phyloP scores from a whole-genome alignment of 352 stramenopile genomes.

The Phytophthora hybrid region DNA sequence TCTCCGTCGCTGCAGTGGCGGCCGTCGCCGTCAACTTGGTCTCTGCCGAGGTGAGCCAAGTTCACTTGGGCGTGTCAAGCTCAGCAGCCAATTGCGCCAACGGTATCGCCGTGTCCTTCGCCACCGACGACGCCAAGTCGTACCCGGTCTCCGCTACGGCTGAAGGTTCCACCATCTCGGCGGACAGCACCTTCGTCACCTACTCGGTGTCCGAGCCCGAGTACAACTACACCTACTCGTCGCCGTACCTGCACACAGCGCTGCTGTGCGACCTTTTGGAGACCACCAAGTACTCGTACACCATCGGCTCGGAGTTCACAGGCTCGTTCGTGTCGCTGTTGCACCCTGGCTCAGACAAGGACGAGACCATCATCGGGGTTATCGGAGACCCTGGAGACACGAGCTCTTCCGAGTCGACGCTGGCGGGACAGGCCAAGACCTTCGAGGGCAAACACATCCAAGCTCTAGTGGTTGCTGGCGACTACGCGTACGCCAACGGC shows the following conservation, averaged over 20 bases:
- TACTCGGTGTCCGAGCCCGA: conserved; percentile 48
- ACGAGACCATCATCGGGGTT: conserved; percentile 53
- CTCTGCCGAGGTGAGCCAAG: conserved; percentile 50
- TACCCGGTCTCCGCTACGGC: conserved; percentile 43
- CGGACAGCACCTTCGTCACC: conserved; percentile 43
- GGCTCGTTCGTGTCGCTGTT: conserved; percentile 44
- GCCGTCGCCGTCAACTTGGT: conserved; percentile 27
- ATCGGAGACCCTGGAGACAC: conserved; percentile 56
- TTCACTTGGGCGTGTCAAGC: conserved; percentile 55
- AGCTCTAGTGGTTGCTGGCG: conserved; percentile 59
- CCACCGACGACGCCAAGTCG: conserved; percentile 35
- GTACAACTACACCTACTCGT: conserved; percentile 64
- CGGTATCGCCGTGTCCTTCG: conserved; percentile 55
- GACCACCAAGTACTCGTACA: conserved; percentile 60
- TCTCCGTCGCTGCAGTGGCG: conserved; percentile 20
- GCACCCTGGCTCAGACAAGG: conserved; percentile 38
- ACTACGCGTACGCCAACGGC: conserved; percentile 78
- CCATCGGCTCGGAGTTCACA: conserved; percentile 50
- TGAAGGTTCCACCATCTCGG: conserved; percentile 22
- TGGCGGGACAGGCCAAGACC: conserved; percentile 40
- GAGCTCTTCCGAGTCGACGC: conserved; percentile 45
- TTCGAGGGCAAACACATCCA: conserved; percentile 54
- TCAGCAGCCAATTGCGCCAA: conserved; percentile 42
- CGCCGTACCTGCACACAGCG: conserved; percentile 58
- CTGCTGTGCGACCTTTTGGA: conserved; percentile 50